phyloP scores from a whole-genome alignment of 1,284 basidiomycete genomes.

The Rhodotorula sp. region DNA sequence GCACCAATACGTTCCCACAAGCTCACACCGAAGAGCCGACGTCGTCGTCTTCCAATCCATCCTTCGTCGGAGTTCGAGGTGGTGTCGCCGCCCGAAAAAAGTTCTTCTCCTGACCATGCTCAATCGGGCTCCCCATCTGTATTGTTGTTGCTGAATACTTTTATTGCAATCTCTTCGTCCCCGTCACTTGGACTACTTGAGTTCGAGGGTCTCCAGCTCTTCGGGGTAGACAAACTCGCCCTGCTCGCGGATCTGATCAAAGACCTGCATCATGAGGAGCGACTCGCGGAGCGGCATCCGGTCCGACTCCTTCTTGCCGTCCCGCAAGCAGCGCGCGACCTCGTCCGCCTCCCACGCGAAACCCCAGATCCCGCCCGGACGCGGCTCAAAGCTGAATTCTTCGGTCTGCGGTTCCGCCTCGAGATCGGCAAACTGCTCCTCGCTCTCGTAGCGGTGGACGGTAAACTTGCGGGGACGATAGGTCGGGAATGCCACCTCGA shows the following conservation, averaged over 20 bases:
- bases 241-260: conserved; percentile 49
- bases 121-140: neutral
- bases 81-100: neutral
- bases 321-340: conserved; percentile 49
- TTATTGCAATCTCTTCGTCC: neutral
- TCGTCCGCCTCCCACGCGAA: conserved; percentile 52
- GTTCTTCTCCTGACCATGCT: neutral
- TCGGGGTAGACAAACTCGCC: conserved; percentile 48
- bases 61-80: neutral
- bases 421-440: conserved; percentile 13
- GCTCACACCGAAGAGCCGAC: too few relatives aligned
- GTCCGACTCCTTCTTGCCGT: conserved; percentile 47
- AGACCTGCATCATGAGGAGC: conserved; percentile 48
- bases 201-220: conserved; percentile 47
- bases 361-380: conserved; percentile 38
- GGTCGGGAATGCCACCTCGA: conserved; percentile 29
- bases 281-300: conserved; percentile 48
- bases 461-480: conserved; percentile 22
- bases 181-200: conserved; percentile 1
- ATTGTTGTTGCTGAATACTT: neutral
- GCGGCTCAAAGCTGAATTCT: conserved; percentile 23
- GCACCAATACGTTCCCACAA: too few relatives aligned
- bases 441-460: conserved; percentile 15
- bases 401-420: conserved; percentile 12
- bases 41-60: neutral